These are phyloP conservation scores for Raffaelea deltoideospora DNA, from an alignment of 2,329 filamentous ascomycete species.

Conservation along the genomic window DNA sequence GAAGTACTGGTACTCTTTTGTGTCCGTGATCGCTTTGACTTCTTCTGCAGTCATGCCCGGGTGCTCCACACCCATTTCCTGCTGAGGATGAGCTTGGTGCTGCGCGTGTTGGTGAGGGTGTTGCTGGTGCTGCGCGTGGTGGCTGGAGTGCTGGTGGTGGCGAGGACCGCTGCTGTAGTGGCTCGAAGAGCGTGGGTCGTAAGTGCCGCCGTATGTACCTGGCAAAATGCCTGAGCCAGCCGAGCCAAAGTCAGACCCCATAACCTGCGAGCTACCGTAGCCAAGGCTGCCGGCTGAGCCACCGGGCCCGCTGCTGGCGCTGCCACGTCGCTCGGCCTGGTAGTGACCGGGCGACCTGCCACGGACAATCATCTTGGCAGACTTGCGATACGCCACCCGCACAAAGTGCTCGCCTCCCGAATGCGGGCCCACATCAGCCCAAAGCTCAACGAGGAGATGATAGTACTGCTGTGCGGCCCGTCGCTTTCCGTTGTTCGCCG, in stretches of 20 bases:
- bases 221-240: constrained; percentile 24
- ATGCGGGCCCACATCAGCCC: constrained; percentile 46
- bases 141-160: constrained; percentile 17
- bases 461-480: constrained; percentile 86
- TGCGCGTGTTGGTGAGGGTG: too few species aligned
- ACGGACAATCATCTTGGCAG: constrained; percentile 74
- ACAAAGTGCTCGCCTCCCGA: constrained; percentile 39
- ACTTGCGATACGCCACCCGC: constrained; percentile 57
- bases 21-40: constrained; percentile 29
- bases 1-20: constrained; percentile 41
- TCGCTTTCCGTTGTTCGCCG: constrained; percentile 84
- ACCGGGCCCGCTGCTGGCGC: constrained; percentile 50
- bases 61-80: constrained; percentile 34
- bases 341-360: constrained; percentile 73
- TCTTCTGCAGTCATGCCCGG: constrained; percentile 33
- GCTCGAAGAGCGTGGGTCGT: constrained; percentile 22
- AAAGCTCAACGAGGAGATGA: constrained; percentile 75
- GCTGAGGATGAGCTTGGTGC: constrained; percentile 19
- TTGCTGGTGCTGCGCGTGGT: too few species aligned
- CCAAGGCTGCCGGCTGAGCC: constrained; percentile 47
- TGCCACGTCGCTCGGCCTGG: constrained; percentile 53
- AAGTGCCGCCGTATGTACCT: constrained; percentile 19
- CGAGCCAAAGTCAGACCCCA: constrained; percentile 23
- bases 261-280: constrained; percentile 23
- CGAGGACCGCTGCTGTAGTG: constrained; percentile 25